Conservation (phyloP, 352 stramenopile species). For the Pythium utonaiense region DNA sequence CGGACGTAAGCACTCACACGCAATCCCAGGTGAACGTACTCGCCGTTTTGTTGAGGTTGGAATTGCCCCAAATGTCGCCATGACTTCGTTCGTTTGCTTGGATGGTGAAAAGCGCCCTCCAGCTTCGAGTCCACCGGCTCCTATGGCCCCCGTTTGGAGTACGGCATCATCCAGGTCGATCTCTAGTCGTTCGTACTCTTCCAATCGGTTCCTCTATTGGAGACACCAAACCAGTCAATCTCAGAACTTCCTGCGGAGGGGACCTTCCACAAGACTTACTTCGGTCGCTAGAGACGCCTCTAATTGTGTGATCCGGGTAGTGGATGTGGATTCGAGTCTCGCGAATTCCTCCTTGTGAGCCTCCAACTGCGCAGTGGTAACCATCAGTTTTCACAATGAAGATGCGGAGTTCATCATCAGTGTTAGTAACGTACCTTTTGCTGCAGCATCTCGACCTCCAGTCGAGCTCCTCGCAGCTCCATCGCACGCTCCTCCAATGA, state of each 20-base stretch:
- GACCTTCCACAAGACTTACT: slow-evolving; percentile 28
- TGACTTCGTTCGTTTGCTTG: slow-evolving; percentile 34
- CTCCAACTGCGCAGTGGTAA: no score
- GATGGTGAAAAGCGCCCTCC: not conserved
- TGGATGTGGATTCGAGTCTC: slow-evolving; percentile 61
- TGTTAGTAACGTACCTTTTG: slow-evolving; percentile 42
- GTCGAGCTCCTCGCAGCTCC: slow-evolving; percentile 28
- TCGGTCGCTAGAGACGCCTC: slow-evolving; percentile 50
- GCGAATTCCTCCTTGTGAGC: slow-evolving; percentile 70
- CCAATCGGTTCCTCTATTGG: slow-evolving; percentile 46
- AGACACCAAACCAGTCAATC: not conserved
- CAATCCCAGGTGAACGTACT: slow-evolving; percentile 28
- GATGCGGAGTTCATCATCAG: no score
- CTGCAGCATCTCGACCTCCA: slow-evolving; percentile 66
- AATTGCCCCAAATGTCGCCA: slow-evolving; percentile 64
- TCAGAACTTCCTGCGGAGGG: not conserved
- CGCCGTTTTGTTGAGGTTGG: slow-evolving; percentile 60
- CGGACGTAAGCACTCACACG: no score
- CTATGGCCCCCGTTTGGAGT: slow-evolving; percentile 53
- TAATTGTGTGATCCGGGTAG: slow-evolving; percentile 53
- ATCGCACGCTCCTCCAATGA: slow-evolving; percentile 52
- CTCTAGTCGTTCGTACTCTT: slow-evolving; percentile 73
- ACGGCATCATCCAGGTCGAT: slow-evolving; percentile 68
- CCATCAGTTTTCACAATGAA: no score
- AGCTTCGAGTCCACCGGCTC: not conserved